Base-by-base conservation (phyloP, 805 yeast species). In the Debaryomyces prosopidis region DNA sequence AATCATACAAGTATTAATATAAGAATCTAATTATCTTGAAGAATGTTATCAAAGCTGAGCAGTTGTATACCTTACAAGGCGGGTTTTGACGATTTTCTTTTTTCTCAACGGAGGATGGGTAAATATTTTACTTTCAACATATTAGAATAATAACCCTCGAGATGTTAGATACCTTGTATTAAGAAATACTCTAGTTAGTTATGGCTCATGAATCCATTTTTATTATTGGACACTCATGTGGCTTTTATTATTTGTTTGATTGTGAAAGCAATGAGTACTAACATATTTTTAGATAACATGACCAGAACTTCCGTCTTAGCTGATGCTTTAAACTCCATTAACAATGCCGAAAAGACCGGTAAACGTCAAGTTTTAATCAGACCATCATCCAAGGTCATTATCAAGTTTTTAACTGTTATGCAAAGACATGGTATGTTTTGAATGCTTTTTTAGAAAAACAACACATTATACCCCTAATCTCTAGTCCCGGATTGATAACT, bases 261-360 rank as follows among this genome's bases (percentile, higher is more conserved):
- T 43, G 19, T 17, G 36, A 35, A 46, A 30, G 42, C 37, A 32
- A 26, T 17, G 18, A 35, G 19, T 47, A 43, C 44, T 36, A 44
- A 57, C 62, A 47, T 49, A 47, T 59, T 1, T 30, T 35, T 28
- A 27, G 38, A 19, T 57, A 79, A 69, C 73, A 90, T 92, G 98
- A 89, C 97, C 75, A 91, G 97, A 83, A 83, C 97, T 61, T 91
- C 98, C 62, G 97, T 88, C 76, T 87, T 91, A 76, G 97, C 96
- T 71, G 98, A 91, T 80, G 97, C 97, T 71, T 86, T 91, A 68
- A 91, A 91, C 80, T 85, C 96, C 68, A 91, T 91, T 78, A 89
- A 90, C 90, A 91, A 91, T 79, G 98, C 98, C 78, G 97, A 91
- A 81, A 91, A 90, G 82, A 85, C 96, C 77, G 98, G 98, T 77